Conservation (phyloP, 2,329 filamentous ascomycete genomes). For the Didymella lethalis region DNA sequence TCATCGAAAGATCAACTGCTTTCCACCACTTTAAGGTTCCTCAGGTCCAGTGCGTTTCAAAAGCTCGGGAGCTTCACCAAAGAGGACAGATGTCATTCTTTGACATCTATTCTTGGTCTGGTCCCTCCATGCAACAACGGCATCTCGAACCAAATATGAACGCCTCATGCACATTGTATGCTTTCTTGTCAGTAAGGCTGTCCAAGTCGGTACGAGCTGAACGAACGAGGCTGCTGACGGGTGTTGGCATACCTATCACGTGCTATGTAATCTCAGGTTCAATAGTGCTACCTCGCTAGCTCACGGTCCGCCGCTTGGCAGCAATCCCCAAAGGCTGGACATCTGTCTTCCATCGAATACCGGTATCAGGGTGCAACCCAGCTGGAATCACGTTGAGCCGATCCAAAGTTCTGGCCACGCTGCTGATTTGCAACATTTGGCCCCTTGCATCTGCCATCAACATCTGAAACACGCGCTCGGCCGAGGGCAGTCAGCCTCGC, state of each 20-base stretch:
- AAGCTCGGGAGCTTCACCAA: constrained; percentile 8
- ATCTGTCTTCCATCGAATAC: not conserved
- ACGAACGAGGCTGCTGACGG: constrained; percentile 1
- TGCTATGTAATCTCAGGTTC: constrained; percentile 13
- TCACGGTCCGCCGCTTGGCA: constrained; percentile 1
- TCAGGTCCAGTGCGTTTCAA: constrained; percentile 16
- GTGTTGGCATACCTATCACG: constrained; percentile 9
- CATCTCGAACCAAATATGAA: constrained; percentile 4
- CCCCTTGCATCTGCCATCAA: constrained; percentile 14
- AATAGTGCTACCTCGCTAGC: constrained; percentile 16
- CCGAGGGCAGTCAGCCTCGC: constrained; percentile 10
- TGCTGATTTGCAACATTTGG: constrained; percentile 6
- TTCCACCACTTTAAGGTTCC: constrained; percentile 7
- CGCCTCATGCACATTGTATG: not conserved
- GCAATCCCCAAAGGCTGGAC: not conserved
- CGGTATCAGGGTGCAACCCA: not conserved
- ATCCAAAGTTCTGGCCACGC: constrained; percentile 20
- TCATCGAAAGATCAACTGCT: constrained; percentile 10
- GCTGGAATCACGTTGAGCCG: constrained; percentile 8
- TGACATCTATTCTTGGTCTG: constrained; percentile 10
- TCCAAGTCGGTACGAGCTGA: not conserved
- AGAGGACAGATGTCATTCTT: constrained; percentile 5
- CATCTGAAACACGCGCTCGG: constrained; percentile 18
- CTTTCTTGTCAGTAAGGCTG: not conserved
- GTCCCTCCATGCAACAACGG: not conserved